Percentiles rank a stretch among this genome's conserved stretches.
phyloP scores from a whole-genome alignment of 257 asterid genomes.

The Catharanthus roseus region DNA sequence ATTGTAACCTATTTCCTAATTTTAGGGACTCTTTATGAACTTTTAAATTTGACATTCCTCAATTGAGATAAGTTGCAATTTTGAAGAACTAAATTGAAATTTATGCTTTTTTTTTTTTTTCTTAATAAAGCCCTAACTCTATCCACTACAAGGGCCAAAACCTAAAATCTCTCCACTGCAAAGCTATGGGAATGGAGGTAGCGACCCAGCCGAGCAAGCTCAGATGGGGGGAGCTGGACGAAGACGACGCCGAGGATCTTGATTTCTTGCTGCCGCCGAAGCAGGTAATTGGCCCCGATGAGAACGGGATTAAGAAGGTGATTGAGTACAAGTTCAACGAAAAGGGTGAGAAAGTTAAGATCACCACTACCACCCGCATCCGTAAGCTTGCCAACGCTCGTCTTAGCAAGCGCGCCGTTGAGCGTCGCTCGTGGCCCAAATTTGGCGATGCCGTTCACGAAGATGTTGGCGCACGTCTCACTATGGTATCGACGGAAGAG shows the following conservation, averaged over 20 bases:
- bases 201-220: constrained; percentile 49
- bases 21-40: too few relatives aligned
- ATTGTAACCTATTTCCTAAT: too few relatives aligned
- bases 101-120: too few relatives aligned
- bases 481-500: constrained; percentile 94
- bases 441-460: constrained; percentile 86
- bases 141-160: not conserved
- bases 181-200: constrained; percentile 28
- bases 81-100: too few relatives aligned
- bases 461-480: constrained; percentile 71
- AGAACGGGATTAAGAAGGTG: constrained; percentile 61
- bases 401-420: constrained; percentile 74
- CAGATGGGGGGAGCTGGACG: constrained; percentile 86
- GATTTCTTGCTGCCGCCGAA: constrained; percentile 68
- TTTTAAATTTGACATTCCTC: too few relatives aligned
- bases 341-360: constrained; percentile 67
- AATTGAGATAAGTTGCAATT: too few relatives aligned
- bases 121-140: not conserved
- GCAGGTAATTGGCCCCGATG: constrained; percentile 67
- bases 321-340: constrained; percentile 71
- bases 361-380: constrained; percentile 67
- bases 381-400: constrained; percentile 84
- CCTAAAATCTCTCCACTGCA: constrained; percentile 24
- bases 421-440: constrained; percentile 82
- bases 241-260: constrained; percentile 75